These are phyloP conservation scores for Melanogaster broomeanus DNA, from an alignment of 768 basidiomycete species.

Conservation along the genomic window DNA sequence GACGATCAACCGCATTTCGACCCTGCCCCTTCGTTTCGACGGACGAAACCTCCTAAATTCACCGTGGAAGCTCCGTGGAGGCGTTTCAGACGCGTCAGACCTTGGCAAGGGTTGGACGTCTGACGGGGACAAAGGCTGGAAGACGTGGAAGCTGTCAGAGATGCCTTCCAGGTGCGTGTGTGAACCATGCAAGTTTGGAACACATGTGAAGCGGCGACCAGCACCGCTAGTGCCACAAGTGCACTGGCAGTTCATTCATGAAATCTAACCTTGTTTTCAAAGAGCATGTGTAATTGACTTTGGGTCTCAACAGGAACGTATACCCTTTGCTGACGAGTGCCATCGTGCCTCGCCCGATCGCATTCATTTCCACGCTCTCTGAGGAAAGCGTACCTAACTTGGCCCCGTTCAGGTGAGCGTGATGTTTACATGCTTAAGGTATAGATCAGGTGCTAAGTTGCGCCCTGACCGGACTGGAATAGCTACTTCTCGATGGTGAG, in stretches of 20 bases:
- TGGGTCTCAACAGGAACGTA: conserved; percentile 26
- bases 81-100: conserved; percentile 23
- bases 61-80: conserved; percentile 45
- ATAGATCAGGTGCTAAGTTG: conserved; percentile 9
- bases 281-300: conserved; percentile 25
- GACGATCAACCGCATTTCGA: conserved; percentile 17
- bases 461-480: conserved; percentile 8
- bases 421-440: neutral
- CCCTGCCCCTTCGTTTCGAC: conserved; percentile 32
- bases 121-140: conserved; percentile 37
- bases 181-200: conserved; percentile 7
- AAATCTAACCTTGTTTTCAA: conserved; percentile 14
- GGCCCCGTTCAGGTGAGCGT: conserved; percentile 62
- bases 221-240: neutral
- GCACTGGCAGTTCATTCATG: conserved; percentile 7
- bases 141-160: conserved; percentile 42
- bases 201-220: conserved; percentile 1
- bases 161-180: conserved; percentile 32
- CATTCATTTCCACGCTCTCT: conserved; percentile 64
- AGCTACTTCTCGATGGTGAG: conserved; percentile 67
- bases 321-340: conserved; percentile 59
- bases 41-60: conserved; percentile 42
- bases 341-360: conserved; percentile 67
- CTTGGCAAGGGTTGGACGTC: conserved; percentile 30
- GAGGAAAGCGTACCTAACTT: conserved; percentile 54